These are phyloP conservation scores for Penicillium riverlandense DNA, from an alignment of 495 filamentous ascomycete genomes.

Conservation along the genomic window DNA sequence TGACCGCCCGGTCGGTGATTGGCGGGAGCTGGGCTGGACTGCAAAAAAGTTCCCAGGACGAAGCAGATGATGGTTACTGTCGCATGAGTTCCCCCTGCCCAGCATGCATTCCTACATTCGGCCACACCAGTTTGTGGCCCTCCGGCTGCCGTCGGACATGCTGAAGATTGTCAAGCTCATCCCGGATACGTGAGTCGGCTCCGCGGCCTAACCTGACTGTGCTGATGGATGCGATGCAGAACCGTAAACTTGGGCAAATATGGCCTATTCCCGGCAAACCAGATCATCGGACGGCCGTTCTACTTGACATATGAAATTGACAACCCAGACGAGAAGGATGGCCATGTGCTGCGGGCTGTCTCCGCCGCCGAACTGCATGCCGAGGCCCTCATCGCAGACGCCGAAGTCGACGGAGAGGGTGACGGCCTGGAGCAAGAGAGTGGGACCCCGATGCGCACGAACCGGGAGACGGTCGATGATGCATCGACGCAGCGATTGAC, in stretches of 20 bases:
- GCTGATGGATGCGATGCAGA: not conserved
- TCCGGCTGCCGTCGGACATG: conserved; percentile 62
- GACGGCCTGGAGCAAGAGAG: conserved; percentile 45
- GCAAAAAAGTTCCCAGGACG: conserved; percentile 5
- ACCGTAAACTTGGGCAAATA: conserved; percentile 66
- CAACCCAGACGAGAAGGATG: conserved; percentile 53
- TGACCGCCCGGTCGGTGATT: conserved; percentile 5
- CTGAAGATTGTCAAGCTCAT: conserved; percentile 56
- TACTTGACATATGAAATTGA: conserved; percentile 84
- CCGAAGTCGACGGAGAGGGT: conserved; percentile 40
- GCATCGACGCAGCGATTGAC: conserved; percentile 74
- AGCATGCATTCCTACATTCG: conserved; percentile 46
- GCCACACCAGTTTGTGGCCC: conserved; percentile 54
- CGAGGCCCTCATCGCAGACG: conserved; percentile 56
- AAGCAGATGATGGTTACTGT: no score
- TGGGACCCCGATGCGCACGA: conserved; percentile 65
- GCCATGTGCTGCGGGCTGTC: conserved; percentile 66
- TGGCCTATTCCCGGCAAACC: conserved; percentile 77
- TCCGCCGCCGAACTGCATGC: conserved; percentile 75
- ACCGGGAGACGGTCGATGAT: conserved; percentile 74
- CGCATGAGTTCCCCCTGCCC: no score
- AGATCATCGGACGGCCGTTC: conserved; percentile 80
- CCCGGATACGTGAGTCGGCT: conserved; percentile 64
- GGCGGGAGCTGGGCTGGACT: not conserved
- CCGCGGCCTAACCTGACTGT: not conserved